Evolutionary conservation across 495 filamentous ascomycete species (phyloP), one percentile per base, ranked within the genome.

Genomic region (Penicillium canescens): DNA sequence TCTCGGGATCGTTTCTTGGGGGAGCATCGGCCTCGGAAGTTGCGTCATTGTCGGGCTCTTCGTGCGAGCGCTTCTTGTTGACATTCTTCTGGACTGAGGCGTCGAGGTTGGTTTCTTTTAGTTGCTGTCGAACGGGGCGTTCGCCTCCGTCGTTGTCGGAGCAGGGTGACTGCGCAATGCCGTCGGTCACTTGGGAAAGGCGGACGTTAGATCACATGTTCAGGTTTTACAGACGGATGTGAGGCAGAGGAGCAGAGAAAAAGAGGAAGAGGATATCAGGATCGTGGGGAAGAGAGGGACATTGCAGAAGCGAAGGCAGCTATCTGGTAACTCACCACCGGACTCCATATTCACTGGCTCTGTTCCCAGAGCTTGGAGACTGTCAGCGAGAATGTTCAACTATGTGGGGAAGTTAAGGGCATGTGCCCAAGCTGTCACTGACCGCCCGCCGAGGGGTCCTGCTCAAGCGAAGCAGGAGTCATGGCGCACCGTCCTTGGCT

Each of bases 31-130:
- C 59, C 55, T 18, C 56, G 43, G 7, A 43, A 34, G 55, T 50
- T 12, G 47, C 50, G 36, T 57, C 42, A 18, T 57, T 57, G 47
- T 57, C 57, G 14, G 57, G 48, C 37, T 82, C 77, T 48, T 84
- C 80, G 44, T 78, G 77, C 16, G 82, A 86, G 46, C 84, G 69
- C 68, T 87, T 87, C 39, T 81, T 67, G 35, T 74, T 60, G 39
- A 21, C 9, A 7, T 44, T 48, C 59, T 68, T 51, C 54, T 73
- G n/a, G 23, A 43, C 36, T 35, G 37, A 11, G n/a, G 70, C 55
- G 13, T 73, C 78, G 54, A 88, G 81, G 6, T 78, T 76, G 5
- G 85, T 83, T 60, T 86, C 76, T 66, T 83, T 82, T 40, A 88
- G 64, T 60, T 86, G 80, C 56, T 83, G 78, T 45, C 85, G 75